These are phyloP conservation scores for Exophiala aquamarina DNA, from an alignment of 2,329 filamentous ascomycete species.

Conservation along the genomic window DNA sequence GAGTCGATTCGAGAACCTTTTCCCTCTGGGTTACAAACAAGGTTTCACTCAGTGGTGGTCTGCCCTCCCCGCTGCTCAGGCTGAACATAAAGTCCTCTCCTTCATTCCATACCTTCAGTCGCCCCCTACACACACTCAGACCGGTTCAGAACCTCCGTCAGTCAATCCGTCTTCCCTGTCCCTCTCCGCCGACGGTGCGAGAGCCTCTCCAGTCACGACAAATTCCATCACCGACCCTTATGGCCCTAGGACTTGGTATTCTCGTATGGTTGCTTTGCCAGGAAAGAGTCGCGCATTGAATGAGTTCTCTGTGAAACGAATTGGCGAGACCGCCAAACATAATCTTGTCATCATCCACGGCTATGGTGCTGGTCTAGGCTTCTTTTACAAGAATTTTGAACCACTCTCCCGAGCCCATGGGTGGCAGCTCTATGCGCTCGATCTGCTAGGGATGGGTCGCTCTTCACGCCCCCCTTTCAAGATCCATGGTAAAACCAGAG, in stretches of 20 bases:
- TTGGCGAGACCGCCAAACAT: slow-evolving; percentile 76
- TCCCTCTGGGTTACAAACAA: slow-evolving; percentile 88
- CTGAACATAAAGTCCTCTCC: slow-evolving; percentile 84
- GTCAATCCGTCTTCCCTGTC: slow-evolving; percentile 36
- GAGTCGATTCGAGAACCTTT: slow-evolving; percentile 51
- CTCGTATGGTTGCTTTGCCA: slow-evolving; percentile 76
- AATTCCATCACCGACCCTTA: slow-evolving; percentile 68
- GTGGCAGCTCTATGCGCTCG: slow-evolving; percentile 90
- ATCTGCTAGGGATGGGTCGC: slow-evolving; percentile 92
- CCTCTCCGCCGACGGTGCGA: slow-evolving; percentile 37
- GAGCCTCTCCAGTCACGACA: slow-evolving; percentile 45
- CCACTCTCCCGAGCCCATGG: slow-evolving; percentile 73
- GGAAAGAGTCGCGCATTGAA: slow-evolving; percentile 88
- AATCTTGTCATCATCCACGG: slow-evolving; percentile 95
- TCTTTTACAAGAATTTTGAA: slow-evolving; percentile 99
- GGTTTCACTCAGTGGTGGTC: slow-evolving; percentile 95
- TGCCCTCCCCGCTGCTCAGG: slow-evolving; percentile 74
- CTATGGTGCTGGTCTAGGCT: slow-evolving; percentile 92
- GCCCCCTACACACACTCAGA: slow-evolving; percentile 68
- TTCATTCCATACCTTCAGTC: slow-evolving; percentile 78
- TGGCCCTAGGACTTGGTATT: slow-evolving; percentile 82
- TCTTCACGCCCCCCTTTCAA: slow-evolving; percentile 81
- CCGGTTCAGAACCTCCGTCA: slow-evolving; percentile 53
- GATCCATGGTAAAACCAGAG: slow-evolving; percentile 76
- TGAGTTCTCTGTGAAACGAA: slow-evolving; percentile 85